Conservation (phyloP, 1,139 yeast genomes). For the Hyphopichia fennica region DNA sequence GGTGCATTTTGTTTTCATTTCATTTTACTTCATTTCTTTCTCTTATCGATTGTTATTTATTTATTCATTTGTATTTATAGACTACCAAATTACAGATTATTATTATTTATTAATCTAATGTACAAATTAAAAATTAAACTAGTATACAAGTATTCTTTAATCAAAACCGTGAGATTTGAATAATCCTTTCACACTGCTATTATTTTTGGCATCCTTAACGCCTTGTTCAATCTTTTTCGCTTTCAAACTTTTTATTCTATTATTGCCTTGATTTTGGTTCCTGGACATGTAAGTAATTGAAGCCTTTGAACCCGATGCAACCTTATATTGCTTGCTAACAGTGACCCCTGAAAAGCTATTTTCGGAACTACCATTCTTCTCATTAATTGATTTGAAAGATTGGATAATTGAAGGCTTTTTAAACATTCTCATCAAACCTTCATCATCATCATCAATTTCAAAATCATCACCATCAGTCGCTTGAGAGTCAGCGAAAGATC, state of each 20-base stretch:
- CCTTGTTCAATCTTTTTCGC: conserved; percentile 29
- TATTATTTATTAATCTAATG: not conserved
- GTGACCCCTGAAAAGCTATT: conserved; percentile 56
- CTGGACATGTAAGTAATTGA: conserved; percentile 58
- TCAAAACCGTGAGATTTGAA: conserved; percentile 1
- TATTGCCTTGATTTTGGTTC: conserved; percentile 16
- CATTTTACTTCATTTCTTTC: not conserved
- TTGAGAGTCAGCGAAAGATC: conserved; percentile 10
- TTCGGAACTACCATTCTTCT: conserved; percentile 34
- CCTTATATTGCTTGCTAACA: conserved; percentile 54
- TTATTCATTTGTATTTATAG: no score
- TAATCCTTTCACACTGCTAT: conserved; percentile 9
- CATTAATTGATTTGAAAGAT: conserved; percentile 44
- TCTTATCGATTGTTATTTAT: not conserved
- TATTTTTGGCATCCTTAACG: conserved; percentile 20
- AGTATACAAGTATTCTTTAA: not conserved
- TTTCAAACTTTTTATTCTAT: conserved; percentile 25
- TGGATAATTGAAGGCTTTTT: conserved; percentile 50
- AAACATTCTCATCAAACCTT: conserved; percentile 36
- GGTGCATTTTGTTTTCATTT: not conserved
- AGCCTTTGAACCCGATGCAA: conserved; percentile 58
- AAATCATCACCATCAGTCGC: conserved; percentile 15
- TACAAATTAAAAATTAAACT: not conserved
- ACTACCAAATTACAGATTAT: no score
- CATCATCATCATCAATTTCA: conserved; percentile 33